Evolutionary conservation across 352 stramenopile species (phyloP).

Genomic region (Globisporangium iwayamae): DNA sequence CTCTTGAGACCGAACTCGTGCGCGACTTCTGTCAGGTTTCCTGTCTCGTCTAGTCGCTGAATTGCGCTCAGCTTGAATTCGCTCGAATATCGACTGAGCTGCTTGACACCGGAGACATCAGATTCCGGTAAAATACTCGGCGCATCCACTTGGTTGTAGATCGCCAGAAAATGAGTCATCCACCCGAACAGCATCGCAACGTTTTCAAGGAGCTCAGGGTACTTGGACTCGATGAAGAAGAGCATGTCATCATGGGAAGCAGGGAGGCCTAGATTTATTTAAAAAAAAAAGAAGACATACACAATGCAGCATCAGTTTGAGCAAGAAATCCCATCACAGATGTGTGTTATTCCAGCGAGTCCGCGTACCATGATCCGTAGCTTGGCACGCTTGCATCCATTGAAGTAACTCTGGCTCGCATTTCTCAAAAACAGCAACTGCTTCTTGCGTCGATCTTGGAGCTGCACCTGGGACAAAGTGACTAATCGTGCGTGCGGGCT

Average conservation of each 20-base stretch:
- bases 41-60: conserved; percentile 20
- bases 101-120: neutral
- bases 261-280: conserved; percentile 5
- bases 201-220: conserved; percentile 52
- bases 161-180: conserved; percentile 39
- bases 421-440: conserved; percentile 25
- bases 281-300: neutral
- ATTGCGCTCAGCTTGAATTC: conserved; percentile 19
- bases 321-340: neutral
- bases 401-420: conserved; percentile 47
- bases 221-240: conserved; percentile 60
- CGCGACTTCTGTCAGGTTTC: conserved; percentile 31
- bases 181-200: conserved; percentile 53
- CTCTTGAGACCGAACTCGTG: conserved; percentile 54
- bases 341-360: neutral
- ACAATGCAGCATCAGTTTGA: neutral
- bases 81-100: conserved; percentile 10
- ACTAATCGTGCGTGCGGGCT: neutral
- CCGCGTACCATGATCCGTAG: conserved; percentile 20
- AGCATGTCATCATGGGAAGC: conserved; percentile 53
- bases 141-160: conserved; percentile 30
- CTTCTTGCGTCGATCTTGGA: neutral
- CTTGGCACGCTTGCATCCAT: conserved; percentile 41
- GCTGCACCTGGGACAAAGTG: neutral
- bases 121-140: conserved; percentile 17